Conservation (phyloP, 495 filamentous ascomycete species). For the Podospora bellae-mahoneyi region DNA sequence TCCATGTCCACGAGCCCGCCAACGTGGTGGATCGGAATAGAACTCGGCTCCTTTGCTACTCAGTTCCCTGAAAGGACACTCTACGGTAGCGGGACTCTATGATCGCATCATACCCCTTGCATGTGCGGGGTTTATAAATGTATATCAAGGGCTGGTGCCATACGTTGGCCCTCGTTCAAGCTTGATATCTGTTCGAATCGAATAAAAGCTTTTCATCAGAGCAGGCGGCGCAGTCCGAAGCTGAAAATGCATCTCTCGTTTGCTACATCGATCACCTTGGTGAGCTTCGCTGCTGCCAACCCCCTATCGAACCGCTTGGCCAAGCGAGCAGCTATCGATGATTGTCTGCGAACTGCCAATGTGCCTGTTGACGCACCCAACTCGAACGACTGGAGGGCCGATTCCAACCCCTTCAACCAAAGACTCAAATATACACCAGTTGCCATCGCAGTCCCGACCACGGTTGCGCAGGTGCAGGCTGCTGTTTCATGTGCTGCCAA, state of each 20-base stretch:
- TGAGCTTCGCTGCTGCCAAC: constrained; percentile 20
- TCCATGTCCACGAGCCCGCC: constrained; percentile 18
- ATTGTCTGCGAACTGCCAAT: constrained; percentile 37
- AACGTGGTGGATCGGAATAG: neutral
- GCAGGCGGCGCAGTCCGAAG: neutral
- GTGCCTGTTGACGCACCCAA: constrained; percentile 34
- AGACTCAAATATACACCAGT: constrained; percentile 38
- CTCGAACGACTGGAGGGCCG: constrained; percentile 40
- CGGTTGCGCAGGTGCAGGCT: constrained; percentile 39
- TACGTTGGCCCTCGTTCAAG: neutral
- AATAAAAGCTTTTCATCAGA: neutral
- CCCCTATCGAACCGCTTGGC: constrained; percentile 13
- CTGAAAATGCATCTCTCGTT: constrained; percentile 19
- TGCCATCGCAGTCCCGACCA: constrained; percentile 43
- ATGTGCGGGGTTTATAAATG: neutral
- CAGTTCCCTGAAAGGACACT: neutral
- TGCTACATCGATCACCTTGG: constrained; percentile 18
- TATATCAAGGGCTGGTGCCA: constrained; percentile 2
- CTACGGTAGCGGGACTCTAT: neutral
- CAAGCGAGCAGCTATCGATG: constrained; percentile 38
- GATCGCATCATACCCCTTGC: neutral
- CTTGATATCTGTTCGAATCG: constrained; percentile 4
- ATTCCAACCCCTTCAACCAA: constrained; percentile 42
- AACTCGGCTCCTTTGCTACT: neutral
- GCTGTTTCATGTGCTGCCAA: constrained; percentile 43